Conservation (phyloP, 345 rosid species). For the Raphanus raphanistrum region DNA sequence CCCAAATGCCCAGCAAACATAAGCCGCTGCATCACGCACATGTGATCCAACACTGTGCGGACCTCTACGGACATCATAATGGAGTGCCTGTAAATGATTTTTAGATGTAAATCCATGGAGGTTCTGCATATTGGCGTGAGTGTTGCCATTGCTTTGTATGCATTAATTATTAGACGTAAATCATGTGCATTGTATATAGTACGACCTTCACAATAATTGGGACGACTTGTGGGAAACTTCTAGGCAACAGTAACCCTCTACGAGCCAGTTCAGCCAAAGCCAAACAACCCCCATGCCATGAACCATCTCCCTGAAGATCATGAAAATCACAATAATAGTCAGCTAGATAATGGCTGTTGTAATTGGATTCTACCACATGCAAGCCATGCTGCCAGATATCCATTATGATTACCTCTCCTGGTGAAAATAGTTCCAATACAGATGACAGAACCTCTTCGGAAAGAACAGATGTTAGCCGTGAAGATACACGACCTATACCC, state of each 20-base stretch:
- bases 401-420: conserved; percentile 68
- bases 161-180: neutral
- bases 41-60: conserved; percentile 99
- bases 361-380: conserved; percentile 5
- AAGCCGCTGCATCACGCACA: conserved; percentile 99
- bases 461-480: conserved; percentile 73
- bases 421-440: conserved; percentile 83
- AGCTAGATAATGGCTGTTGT: conserved; percentile 9
- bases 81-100: conserved; percentile 69
- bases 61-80: conserved; percentile 96
- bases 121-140: neutral
- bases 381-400: conserved; percentile 15
- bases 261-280: conserved; percentile 94
- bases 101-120: conserved; percentile 5
- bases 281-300: conserved; percentile 99
- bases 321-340: conserved; percentile 27
- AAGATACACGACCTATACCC: conserved; percentile 91
- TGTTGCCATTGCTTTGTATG: conserved; percentile 2
- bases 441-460: conserved; percentile 90
- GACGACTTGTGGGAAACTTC: conserved; percentile 78
- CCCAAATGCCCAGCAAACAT: conserved; percentile 99
- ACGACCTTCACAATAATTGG: conserved; percentile 86
- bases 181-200: conserved; percentile 19
- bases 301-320: conserved; percentile 87
- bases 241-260: conserved; percentile 91